Evolutionary conservation across 345 rosid genomes (phyloP), one percentile per base, ranked within the genome.

Genomic region (Melaleuca quinquenervia): DNA sequence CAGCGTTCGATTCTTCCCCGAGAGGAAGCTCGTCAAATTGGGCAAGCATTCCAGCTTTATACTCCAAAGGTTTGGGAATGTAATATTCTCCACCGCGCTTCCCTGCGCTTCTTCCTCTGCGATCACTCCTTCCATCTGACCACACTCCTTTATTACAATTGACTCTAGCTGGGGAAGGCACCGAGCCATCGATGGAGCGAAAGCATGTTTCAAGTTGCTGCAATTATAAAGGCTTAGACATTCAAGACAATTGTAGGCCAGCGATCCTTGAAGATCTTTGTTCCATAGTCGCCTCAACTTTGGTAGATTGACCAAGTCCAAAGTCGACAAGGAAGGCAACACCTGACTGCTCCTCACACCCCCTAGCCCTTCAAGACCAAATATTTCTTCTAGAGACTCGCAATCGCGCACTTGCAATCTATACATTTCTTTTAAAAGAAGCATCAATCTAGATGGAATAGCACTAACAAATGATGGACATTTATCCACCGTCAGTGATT

Each of bases 141-240:
- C 22, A 64, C 76, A 64, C 45, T 64, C 22, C 6, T 64, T 8
- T 64, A 64, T 32, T 64, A 15, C 1, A 22, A 64, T 3, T 3
- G 0, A 0, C 0, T 0, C 0, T 16, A 64, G 45, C 29, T 7
- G 29, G 6, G 24, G 11, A 16, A 64, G 11, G 0, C 44, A 16
- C 0, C 0, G 0, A 64, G 1, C 22, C 76, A 64, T 64, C 1
- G 3, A 8, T 16, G 76, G 45, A 64, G 3, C 32, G 24, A 64
- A 64, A 32, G 76, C 76, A 64, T 16, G 22, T 1, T 22, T 64
- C 45, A 64, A 64, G 6, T 32, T 64, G 22, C 24, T 16, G 0
- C 76, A 64, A 15, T 64, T 32, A 8, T 32, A 16, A 32, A 64
- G 6, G 22, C 11, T 62, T 13, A 56, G 64, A 11, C 7, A 0